These are phyloP conservation scores for Fusarium nygamai DNA, from an alignment of 2,329 filamentous ascomycete genomes.

Conservation along the genomic window DNA sequence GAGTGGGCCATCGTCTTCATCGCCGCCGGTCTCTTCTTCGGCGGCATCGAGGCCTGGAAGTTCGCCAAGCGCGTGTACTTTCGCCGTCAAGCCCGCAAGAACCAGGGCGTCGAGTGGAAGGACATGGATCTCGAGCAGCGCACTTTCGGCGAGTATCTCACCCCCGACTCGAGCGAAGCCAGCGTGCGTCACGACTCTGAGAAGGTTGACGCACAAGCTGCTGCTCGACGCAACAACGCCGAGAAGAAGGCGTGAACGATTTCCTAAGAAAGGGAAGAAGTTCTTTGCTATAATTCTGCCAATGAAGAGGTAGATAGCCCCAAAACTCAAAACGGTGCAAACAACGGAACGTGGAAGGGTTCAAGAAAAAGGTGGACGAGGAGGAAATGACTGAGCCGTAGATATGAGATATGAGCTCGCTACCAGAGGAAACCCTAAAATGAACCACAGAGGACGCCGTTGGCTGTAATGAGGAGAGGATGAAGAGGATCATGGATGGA, in stretches of 20 bases:
- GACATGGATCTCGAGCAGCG: constrained; percentile 53
- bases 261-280: not conserved
- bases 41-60: constrained; percentile 69
- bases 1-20: constrained; percentile 71
- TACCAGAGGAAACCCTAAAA: constrained; percentile 19
- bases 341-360: constrained; percentile 28
- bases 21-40: constrained; percentile 64
- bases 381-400: constrained; percentile 44
- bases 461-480: constrained; percentile 25
- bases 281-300: not conserved
- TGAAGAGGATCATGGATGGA: constrained; percentile 14
- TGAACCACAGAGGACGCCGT: constrained; percentile 23
- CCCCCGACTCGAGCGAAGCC: constrained; percentile 41
- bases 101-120: constrained; percentile 47
- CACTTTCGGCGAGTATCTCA: constrained; percentile 52
- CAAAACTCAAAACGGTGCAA: constrained; percentile 9
- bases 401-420: constrained; percentile 12
- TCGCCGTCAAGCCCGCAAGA: constrained; percentile 40
- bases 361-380: constrained; percentile 37
- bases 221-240: constrained; percentile 2
- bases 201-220: constrained; percentile 31
- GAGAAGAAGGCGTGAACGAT: constrained; percentile 38
- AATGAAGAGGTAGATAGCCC: not conserved
- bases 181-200: constrained; percentile 42
- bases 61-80: constrained; percentile 62